A percentile compares a stretch with the other conserved stretches of the same genome.
Evolutionary conservation across 768 basidiomycete genomes (phyloP).

Genomic region (Leucosporidium creatinivorum): DNA sequence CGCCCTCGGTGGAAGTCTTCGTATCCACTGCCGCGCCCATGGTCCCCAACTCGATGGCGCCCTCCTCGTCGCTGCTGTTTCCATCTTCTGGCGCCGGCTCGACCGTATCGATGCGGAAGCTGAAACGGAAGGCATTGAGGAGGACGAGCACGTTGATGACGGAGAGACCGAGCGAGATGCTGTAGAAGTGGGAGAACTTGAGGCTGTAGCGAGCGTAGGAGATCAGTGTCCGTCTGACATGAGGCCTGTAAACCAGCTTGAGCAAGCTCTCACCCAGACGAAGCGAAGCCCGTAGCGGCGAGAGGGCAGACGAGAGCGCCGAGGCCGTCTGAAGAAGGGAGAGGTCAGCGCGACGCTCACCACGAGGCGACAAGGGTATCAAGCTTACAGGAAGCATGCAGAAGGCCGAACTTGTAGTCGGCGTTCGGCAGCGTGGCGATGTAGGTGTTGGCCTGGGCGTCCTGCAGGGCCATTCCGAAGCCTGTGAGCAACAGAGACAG

Average conservation of each 20-base stretch:
- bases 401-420: conserved; percentile 10
- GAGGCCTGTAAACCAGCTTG: too few species aligned
- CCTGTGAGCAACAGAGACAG: neutral
- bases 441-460: conserved; percentile 22
- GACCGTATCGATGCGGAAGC: conserved; percentile 16
- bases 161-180: conserved; percentile 15
- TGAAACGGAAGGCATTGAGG: conserved; percentile 21
- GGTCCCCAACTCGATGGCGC: neutral
- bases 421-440: conserved; percentile 8
- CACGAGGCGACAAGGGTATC: neutral
- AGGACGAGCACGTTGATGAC: conserved; percentile 4
- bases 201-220: neutral
- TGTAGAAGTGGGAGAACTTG: conserved; percentile 23
- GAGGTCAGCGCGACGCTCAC: neutral
- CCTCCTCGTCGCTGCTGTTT: neutral
- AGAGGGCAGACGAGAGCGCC: conserved; percentile 23
- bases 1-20: too few species aligned
- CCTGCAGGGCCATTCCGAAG: conserved; percentile 18
- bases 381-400: neutral
- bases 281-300: conserved; percentile 24
- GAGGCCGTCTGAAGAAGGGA: conserved; percentile 4
- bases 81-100: neutral
- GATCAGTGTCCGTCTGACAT: too few species aligned
- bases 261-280: neutral
- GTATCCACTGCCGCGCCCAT: too few species aligned